Conservation (phyloP, 371 early-diverging fungal genomes). For the Mucor ambiguus region DNA sequence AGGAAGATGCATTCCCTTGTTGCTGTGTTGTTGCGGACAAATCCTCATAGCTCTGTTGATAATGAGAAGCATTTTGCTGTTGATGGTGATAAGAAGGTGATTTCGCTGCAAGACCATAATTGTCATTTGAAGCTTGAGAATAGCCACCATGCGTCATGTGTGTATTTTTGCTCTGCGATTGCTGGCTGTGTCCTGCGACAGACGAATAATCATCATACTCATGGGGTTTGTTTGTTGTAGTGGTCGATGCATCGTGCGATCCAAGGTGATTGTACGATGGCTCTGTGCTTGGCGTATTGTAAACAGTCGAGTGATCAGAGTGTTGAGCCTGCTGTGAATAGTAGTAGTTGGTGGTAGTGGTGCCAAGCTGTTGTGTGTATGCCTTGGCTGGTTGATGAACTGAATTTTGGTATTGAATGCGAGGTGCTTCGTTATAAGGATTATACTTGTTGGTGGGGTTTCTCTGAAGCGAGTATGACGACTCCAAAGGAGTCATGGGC, state of each 20-base stretch:
- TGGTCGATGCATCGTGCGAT: background rate
- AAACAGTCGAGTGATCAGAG: background rate
- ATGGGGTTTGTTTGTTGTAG: background rate
- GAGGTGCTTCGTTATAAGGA: slow-evolving; percentile 8
- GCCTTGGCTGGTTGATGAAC: background rate
- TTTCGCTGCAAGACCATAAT: background rate
- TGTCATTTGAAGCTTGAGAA: background rate
- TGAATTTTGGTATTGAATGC: background rate
- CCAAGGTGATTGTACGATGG: background rate
- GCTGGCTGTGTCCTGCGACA: background rate
- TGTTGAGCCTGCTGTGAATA: slow-evolving; percentile 5
- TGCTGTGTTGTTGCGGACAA: background rate
- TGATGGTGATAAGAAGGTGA: background rate
- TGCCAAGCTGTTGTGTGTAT: slow-evolving; percentile 6
- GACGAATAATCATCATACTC: background rate
- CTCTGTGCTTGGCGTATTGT: background rate
- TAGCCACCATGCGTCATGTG: background rate
- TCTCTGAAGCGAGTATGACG: slow-evolving; percentile 15
- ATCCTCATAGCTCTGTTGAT: background rate
- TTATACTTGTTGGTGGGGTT: slow-evolving; percentile 6
- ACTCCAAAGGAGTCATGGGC: slow-evolving; percentile 13
- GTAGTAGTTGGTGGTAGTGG: background rate
- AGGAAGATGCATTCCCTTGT: background rate
- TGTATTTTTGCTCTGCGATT: background rate
- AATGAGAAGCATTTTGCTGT: background rate